phyloP scores from a whole-genome alignment of 2,329 filamentous ascomycete genomes.

The Celoporthe dispersa region DNA sequence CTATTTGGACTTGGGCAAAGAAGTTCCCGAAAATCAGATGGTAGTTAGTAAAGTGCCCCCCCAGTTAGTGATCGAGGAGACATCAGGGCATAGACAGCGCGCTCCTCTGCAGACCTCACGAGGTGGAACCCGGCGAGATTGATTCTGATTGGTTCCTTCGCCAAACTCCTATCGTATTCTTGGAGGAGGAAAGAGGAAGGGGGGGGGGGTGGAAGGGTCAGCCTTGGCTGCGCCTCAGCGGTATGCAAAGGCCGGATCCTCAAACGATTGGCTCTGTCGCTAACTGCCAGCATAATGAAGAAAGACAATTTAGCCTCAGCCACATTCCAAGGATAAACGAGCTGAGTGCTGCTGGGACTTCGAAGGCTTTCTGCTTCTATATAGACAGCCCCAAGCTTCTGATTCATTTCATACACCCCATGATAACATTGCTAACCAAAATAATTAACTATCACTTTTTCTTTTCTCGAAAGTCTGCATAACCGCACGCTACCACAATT shows the following conservation, averaged over 20 bases:
- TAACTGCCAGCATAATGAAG: not conserved
- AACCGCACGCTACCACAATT: not conserved
- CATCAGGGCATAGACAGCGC: too few relatives aligned
- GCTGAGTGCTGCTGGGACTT: not conserved
- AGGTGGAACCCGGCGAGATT: not conserved
- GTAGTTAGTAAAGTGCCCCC: not conserved
- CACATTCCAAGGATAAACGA: not conserved
- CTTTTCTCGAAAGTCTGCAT: not conserved
- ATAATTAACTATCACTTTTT: not conserved
- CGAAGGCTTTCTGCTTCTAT: not conserved
- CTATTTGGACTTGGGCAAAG: not conserved
- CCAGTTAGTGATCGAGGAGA: not conserved
- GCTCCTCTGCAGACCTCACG: not conserved
- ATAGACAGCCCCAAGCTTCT: not conserved
- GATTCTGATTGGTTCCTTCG: not conserved
- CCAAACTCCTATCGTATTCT: not conserved
- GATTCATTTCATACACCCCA: not conserved
- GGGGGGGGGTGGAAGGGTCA: too few relatives aligned
- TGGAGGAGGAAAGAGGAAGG: not conserved
- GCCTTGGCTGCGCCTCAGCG: not conserved
- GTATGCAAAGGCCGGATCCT: not conserved
- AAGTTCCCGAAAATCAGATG: not conserved
- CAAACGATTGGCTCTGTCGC: not conserved
- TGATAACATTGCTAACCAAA: not conserved
- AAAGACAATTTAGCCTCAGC: not conserved